phyloP scores from a whole-genome alignment of 441 rosid species.

The Raphanus hybrid region DNA sequence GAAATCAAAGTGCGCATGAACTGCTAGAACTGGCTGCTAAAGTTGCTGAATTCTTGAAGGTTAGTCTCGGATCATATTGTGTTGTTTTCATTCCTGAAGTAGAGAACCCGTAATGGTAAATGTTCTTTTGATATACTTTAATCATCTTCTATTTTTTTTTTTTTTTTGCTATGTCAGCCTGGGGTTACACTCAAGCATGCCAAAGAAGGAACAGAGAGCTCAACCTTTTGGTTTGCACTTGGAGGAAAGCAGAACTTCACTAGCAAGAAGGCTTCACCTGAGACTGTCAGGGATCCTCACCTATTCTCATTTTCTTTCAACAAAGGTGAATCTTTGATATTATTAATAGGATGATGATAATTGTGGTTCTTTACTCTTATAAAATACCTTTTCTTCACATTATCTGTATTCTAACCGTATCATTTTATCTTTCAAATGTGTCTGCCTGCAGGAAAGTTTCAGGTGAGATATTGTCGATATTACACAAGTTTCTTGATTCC shows the following conservation, averaged over 20 bases:
- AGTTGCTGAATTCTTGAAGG: conserved; percentile 93
- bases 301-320: conserved; percentile 71
- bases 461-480: conserved; percentile 62
- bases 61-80: conserved; percentile 30
- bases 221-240: conserved; percentile 94
- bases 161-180: no score
- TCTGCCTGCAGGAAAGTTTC: conserved; percentile 83
- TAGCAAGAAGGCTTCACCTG: conserved; percentile 70
- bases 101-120: no score
- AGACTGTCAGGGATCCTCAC: conserved; percentile 85
- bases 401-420: conserved; percentile 51
- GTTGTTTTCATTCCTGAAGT: not conserved
- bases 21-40: conserved; percentile 85
- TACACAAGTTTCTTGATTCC: conserved; percentile 33
- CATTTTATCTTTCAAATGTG: conserved; percentile 44
- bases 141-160: no score
- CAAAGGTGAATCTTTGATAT: conserved; percentile 55
- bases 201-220: conserved; percentile 99
- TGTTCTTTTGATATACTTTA: no score
- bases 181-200: conserved; percentile 88
- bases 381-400: not conserved
- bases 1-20: conserved; percentile 90
- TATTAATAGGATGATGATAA: conserved; percentile 8
- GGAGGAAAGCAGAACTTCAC: conserved; percentile 96
- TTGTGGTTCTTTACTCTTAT: conserved; percentile 17